Conservation (phyloP, 805 yeast species). For the Hanseniaspora guilliermondii region DNA sequence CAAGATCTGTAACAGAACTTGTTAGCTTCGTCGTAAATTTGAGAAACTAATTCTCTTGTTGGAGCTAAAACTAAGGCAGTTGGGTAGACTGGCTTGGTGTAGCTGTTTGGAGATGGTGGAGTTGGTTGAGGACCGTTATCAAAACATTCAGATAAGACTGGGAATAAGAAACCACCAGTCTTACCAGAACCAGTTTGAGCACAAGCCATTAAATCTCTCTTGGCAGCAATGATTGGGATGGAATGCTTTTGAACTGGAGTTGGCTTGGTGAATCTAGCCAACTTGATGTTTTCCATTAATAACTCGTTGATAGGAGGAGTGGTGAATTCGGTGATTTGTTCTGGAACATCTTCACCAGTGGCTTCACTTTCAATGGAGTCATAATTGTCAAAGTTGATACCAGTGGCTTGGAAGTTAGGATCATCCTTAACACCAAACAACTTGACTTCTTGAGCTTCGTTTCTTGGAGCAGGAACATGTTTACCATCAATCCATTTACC, state of each 20-base stretch:
- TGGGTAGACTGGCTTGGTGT: constrained; percentile 76
- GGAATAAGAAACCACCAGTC: constrained; percentile 99
- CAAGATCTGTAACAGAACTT: constrained; percentile 95
- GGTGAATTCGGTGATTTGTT: constrained; percentile 75
- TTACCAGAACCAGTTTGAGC: constrained; percentile 99
- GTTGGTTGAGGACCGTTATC: constrained; percentile 68
- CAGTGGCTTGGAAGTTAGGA: constrained; percentile 72
- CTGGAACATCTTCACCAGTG: constrained; percentile 87
- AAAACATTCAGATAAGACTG: constrained; percentile 85
- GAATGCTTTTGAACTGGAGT: constrained; percentile 95
- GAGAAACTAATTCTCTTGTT: constrained; percentile 97
- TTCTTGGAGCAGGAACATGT: constrained; percentile 69
- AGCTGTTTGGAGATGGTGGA: constrained; percentile 29
- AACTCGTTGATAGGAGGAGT: constrained; percentile 83
- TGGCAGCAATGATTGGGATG: constrained; percentile 76
- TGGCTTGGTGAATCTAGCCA: constrained; percentile 87
- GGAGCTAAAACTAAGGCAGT: constrained; percentile 95
- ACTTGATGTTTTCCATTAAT: constrained; percentile 71
- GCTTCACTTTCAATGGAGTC: constrained; percentile 99
- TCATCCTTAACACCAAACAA: constrained; percentile 67
- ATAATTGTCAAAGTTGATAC: constrained; percentile 96
- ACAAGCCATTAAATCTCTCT: constrained; percentile 93
- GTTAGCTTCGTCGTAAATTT: constrained; percentile 89
- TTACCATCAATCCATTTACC: constrained; percentile 82
- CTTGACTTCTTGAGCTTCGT: constrained; percentile 59